phyloP scores from a whole-genome alignment of 345 rosid genomes.

The Moricandia arvensis region DNA sequence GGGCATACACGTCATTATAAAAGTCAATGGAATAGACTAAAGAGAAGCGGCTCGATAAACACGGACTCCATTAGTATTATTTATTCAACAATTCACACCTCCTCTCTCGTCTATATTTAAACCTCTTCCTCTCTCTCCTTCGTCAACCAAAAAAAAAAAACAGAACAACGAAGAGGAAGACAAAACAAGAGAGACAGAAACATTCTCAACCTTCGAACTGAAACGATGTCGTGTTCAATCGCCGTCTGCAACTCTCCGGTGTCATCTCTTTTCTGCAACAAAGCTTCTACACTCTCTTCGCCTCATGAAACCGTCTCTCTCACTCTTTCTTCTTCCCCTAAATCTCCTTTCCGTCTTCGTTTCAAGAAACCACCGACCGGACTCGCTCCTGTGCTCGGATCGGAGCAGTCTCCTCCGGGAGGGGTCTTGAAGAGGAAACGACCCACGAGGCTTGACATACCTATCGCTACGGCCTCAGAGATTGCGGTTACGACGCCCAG shows the following conservation, averaged over 20 bases:
- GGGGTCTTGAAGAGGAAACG: slow-evolving; percentile 72
- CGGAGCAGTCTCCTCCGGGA: slow-evolving; percentile 32
- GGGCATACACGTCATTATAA: background rate
- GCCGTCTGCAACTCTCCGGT: slow-evolving; percentile 77
- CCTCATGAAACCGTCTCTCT: slow-evolving; percentile 45
- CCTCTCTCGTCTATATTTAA: slow-evolving; percentile 19
- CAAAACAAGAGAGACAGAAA: background rate
- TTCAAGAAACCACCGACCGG: slow-evolving; percentile 56
- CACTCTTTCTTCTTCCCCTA: slow-evolving; percentile 52
- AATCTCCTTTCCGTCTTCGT: slow-evolving; percentile 67
- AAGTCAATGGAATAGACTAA: slow-evolving; percentile 22
- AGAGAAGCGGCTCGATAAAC: slow-evolving; percentile 5
- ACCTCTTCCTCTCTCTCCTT: slow-evolving; percentile 4
- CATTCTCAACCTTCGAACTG: background rate
- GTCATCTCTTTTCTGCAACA: slow-evolving; percentile 64
- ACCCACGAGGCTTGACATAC: slow-evolving; percentile 69
- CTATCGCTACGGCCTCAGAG: slow-evolving; percentile 33
- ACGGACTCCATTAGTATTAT: too few relatives aligned
- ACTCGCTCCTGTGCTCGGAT: slow-evolving; percentile 32
- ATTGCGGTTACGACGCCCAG: slow-evolving; percentile 38
- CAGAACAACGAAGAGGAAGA: background rate
- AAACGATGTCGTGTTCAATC: slow-evolving; percentile 65
- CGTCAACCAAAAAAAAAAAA: background rate
- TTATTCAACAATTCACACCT: background rate
- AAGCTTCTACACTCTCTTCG: slow-evolving; percentile 37